Percentiles rank a stretch among this genome's conserved stretches.
These are phyloP conservation scores for Exophiala calicioides DNA, from an alignment of 2,329 filamentous ascomycete genomes.

Conservation along the genomic window DNA sequence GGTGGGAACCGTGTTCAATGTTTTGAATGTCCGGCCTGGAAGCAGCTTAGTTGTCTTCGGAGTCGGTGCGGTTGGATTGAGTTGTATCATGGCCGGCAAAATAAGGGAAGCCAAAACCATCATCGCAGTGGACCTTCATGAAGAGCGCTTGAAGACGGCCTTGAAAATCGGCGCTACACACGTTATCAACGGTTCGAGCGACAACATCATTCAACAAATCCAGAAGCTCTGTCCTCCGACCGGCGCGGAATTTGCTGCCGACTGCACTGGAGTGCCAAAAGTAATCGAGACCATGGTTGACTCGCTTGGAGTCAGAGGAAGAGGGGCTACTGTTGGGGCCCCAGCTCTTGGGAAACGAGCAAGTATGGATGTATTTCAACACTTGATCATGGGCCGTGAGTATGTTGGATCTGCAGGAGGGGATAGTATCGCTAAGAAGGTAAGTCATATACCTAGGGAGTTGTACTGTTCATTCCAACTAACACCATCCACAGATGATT, in stretches of 20 bases:
- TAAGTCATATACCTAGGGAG: no score
- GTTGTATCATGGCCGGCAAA: slow-evolving; percentile 35
- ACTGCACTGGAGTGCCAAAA: slow-evolving; percentile 26
- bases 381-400: slow-evolving; percentile 28
- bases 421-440: slow-evolving; percentile 24
- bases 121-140: slow-evolving; percentile 41
- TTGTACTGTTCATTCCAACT: no score
- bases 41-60: slow-evolving; percentile 34
- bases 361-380: slow-evolving; percentile 25
- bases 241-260: slow-evolving; percentile 27
- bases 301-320: slow-evolving; percentile 26
- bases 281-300: slow-evolving; percentile 27
- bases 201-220: slow-evolving; percentile 41
- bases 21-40: slow-evolving; percentile 23
- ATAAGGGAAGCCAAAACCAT: slow-evolving; percentile 28
- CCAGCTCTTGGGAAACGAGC: slow-evolving; percentile 13
- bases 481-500: no score
- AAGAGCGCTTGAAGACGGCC: slow-evolving; percentile 47
- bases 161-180: slow-evolving; percentile 51
- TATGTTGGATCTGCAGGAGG: slow-evolving; percentile 31
- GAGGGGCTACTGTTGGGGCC: slow-evolving; percentile 27
- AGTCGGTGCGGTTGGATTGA: slow-evolving; percentile 34
- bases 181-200: slow-evolving; percentile 42
- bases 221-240: slow-evolving; percentile 42
- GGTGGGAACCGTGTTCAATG: slow-evolving; percentile 33